phyloP scores from a whole-genome alignment of 306 rosid species.

The Begonia masoniana region DNA sequence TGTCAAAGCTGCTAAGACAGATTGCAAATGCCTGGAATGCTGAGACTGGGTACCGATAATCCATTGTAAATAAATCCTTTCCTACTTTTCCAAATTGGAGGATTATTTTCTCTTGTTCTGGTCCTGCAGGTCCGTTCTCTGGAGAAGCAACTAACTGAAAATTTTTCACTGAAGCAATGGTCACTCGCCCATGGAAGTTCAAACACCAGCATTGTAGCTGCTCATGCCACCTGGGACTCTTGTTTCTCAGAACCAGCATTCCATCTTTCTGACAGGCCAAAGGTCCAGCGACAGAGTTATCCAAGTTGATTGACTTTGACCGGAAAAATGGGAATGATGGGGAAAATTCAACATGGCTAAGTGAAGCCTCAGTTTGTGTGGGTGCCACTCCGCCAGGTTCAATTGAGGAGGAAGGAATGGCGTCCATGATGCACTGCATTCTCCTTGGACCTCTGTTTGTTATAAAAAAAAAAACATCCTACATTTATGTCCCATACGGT shows the following conservation, averaged over 20 bases:
- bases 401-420: slow-evolving; percentile 43
- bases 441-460: slow-evolving; percentile 63
- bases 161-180: slow-evolving; percentile 65
- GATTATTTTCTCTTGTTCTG: slow-evolving; percentile 54
- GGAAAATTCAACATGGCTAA: slow-evolving; percentile 28
- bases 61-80: slow-evolving; percentile 68
- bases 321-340: slow-evolving; percentile 43
- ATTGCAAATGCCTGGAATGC: slow-evolving; percentile 72
- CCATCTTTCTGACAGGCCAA: slow-evolving; percentile 35
- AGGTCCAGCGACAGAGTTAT: slow-evolving; percentile 29
- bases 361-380: slow-evolving; percentile 46
- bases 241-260: slow-evolving; percentile 45
- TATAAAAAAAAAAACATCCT: not conserved
- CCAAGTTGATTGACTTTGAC: slow-evolving; percentile 38
- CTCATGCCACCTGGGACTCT: slow-evolving; percentile 72
- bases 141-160: slow-evolving; percentile 64
- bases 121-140: slow-evolving; percentile 41
- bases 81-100: slow-evolving; percentile 71
- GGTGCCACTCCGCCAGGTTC: slow-evolving; percentile 63
- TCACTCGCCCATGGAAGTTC: slow-evolving; percentile 66
- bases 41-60: slow-evolving; percentile 59
- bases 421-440: slow-evolving; percentile 57
- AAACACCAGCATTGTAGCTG: slow-evolving; percentile 78
- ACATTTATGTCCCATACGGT: not conserved
- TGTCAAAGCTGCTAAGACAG: slow-evolving; percentile 79